Evolutionary conservation across 495 filamentous ascomycete genomes (phyloP), one percentile per base, ranked within the genome.

Genomic region (Physcia stellaris): DNA sequence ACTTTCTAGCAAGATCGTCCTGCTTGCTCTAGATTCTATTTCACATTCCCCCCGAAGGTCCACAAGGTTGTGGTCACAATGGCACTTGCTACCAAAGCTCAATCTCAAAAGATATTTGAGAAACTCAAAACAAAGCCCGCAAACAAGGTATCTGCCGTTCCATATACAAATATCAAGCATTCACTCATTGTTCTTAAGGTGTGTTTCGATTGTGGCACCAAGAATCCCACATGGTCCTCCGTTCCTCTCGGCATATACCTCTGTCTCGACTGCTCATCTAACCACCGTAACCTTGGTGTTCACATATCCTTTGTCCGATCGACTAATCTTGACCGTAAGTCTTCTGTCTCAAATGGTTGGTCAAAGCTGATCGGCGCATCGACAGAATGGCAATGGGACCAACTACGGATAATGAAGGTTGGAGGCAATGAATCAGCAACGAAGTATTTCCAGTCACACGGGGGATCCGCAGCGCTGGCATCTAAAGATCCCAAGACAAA

Each of bases 361-460:
- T 24, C 26, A 17, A 20, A 21, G 1, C 12, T 34, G 16, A 37
- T 43, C n/a, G 19, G 15, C 19, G 10, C 26, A 4, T 7, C 26
- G 28, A 35, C 52, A 98, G 90, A 92, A 66, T 98, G 92, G 92
- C 84, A 94, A 80, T 96, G 90, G 88, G 87, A 95, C 53, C 87
- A 96, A 54, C 73, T 98, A 23, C 81, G 90, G 28, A 60, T 82
- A n/a, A 98, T 98, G 90, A 96, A 96, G 62, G 84, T 94, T 13
- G 90, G 90, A 48, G 90, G 90, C 40, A 98, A 98, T 56, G 90
- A 96, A 60, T 94, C 86, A 22, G 92, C 90, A 18, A 96, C 86
- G 36, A 94, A 94, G 59, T 98, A 83, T 62, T 96, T 95, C 66
- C 86, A 94, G 60, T 77, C 80, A 40, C 85, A 98, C 55, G 88